Evolutionary conservation across 768 basidiomycete genomes (phyloP).

Genomic region (Porpolomopsis calyptriformis): DNA sequence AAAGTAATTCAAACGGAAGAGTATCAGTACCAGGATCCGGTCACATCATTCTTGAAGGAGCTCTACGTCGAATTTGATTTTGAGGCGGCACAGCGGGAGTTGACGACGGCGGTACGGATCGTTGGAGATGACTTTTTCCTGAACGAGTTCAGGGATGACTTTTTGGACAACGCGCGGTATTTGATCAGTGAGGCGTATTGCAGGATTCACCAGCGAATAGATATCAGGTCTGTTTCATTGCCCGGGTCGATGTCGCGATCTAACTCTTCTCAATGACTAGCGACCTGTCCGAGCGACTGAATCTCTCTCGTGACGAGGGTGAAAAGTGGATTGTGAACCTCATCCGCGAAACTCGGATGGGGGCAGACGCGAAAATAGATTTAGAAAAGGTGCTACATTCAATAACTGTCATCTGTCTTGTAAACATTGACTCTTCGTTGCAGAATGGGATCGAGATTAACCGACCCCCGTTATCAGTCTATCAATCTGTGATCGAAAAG

Average conservation of each 20-base stretch:
- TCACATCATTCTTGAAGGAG: constrained; percentile 88
- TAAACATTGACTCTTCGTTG: neutral
- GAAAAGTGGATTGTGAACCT: constrained; percentile 99
- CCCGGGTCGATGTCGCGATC: neutral
- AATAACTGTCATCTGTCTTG: neutral
- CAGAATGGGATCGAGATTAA: constrained; percentile 96
- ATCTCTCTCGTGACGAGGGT: constrained; percentile 88
- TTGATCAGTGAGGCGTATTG: constrained; percentile 97
- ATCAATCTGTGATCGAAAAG: constrained; percentile 92
- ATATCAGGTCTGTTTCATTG: constrained; percentile 44
- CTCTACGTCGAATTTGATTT: constrained; percentile 96
- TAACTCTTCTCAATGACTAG: constrained; percentile 26
- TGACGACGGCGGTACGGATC: constrained; percentile 69
- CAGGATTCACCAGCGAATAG: constrained; percentile 88
- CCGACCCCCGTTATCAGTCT: constrained; percentile 79
- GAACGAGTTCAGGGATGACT: constrained; percentile 81
- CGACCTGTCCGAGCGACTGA: constrained; percentile 86
- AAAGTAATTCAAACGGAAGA: constrained; percentile 92
- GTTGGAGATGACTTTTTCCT: constrained; percentile 93
- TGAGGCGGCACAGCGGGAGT: constrained; percentile 80
- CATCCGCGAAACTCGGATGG: constrained; percentile 94
- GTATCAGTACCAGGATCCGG: constrained; percentile 91
- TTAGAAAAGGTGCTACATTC: constrained; percentile 63
- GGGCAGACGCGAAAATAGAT: constrained; percentile 95
- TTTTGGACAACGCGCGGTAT: constrained; percentile 93